These are phyloP conservation scores for Phytophthora chlamydospora DNA, from an alignment of 352 stramenopile genomes.

Conservation along the genomic window DNA sequence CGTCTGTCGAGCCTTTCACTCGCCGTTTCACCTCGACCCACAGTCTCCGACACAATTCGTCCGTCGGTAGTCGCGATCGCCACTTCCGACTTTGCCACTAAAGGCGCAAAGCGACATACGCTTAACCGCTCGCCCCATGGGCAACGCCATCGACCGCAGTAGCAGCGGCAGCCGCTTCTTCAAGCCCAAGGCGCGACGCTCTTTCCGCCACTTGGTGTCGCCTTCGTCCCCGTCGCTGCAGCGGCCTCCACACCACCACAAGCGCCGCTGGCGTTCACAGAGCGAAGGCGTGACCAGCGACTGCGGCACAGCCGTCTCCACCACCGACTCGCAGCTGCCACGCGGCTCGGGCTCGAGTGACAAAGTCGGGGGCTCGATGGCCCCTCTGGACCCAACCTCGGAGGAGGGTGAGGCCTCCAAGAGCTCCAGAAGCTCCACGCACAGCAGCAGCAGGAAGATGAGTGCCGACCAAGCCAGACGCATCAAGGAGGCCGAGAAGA, in stretches of 20 bases:
- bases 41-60: slow-evolving; percentile 11
- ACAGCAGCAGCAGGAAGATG: slow-evolving; percentile 2
- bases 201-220: slow-evolving; percentile 23
- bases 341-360: slow-evolving; percentile 24
- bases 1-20: slow-evolving; percentile 37
- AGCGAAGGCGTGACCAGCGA: slow-evolving; percentile 45
- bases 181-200: slow-evolving; percentile 20
- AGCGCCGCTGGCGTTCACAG: slow-evolving; percentile 31
- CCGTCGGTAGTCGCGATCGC: slow-evolving; percentile 3
- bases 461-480: slow-evolving; percentile 37
- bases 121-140: slow-evolving; percentile 23
- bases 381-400: slow-evolving; percentile 20
- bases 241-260: slow-evolving; percentile 10
- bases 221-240: slow-evolving; percentile 19
- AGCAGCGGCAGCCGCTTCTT: slow-evolving; percentile 17
- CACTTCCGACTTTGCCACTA: slow-evolving; percentile 31
- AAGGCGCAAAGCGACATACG: slow-evolving; percentile 2
- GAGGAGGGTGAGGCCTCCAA: slow-evolving; percentile 34
- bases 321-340: slow-evolving; percentile 32
- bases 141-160: slow-evolving; percentile 26
- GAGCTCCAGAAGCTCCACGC: slow-evolving; percentile 10
- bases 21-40: slow-evolving; percentile 25
- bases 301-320: slow-evolving; percentile 36
- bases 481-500: slow-evolving; percentile 66
- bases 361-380: slow-evolving; percentile 12